Evolutionary conservation across 768 basidiomycete genomes (phyloP).

Genomic region (Lentinula edodes): DNA sequence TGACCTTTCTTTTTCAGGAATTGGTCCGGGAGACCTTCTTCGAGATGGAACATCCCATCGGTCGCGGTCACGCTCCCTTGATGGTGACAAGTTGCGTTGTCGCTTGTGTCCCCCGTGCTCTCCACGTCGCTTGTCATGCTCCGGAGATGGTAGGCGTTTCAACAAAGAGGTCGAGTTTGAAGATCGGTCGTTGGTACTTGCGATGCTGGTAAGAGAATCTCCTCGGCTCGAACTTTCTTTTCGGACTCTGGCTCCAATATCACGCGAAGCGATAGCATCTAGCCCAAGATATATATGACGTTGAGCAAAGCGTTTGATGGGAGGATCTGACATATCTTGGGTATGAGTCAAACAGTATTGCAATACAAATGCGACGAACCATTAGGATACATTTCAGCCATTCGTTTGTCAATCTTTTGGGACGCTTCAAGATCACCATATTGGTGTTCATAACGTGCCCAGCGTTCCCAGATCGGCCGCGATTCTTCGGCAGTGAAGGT

Average conservation of each 20-base stretch:
- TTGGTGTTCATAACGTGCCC: slow-evolving; percentile 93
- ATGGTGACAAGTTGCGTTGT: slow-evolving; percentile 23
- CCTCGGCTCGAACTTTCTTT: slow-evolving; percentile 2
- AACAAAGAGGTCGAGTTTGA: background rate
- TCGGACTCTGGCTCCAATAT: slow-evolving; percentile 68
- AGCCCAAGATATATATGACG: slow-evolving; percentile 77
- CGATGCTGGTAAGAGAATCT: background rate
- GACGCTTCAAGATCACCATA: slow-evolving; percentile 89
- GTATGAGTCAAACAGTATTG: background rate
- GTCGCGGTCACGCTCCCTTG: slow-evolving; percentile 11
- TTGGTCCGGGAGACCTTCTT: slow-evolving; percentile 31
- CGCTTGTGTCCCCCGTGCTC: slow-evolving; percentile 27
- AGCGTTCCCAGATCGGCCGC: slow-evolving; percentile 89
- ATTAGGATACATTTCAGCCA: slow-evolving; percentile 81
- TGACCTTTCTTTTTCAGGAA: slow-evolving; percentile 9
- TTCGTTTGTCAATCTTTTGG: slow-evolving; percentile 84
- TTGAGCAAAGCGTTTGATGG: slow-evolving; percentile 88
- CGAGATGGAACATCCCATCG: slow-evolving; percentile 23
- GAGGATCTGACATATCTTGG: slow-evolving; percentile 54
- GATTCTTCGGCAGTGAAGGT: slow-evolving; percentile 76
- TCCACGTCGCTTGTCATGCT: slow-evolving; percentile 16
- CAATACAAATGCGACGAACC: slow-evolving; percentile 40
- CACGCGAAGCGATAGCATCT: slow-evolving; percentile 84
- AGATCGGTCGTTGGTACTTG: background rate
- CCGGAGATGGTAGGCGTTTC: background rate